Conservation (phyloP, 1,284 basidiomycete species). For the Cryptococcus sp. region DNA sequence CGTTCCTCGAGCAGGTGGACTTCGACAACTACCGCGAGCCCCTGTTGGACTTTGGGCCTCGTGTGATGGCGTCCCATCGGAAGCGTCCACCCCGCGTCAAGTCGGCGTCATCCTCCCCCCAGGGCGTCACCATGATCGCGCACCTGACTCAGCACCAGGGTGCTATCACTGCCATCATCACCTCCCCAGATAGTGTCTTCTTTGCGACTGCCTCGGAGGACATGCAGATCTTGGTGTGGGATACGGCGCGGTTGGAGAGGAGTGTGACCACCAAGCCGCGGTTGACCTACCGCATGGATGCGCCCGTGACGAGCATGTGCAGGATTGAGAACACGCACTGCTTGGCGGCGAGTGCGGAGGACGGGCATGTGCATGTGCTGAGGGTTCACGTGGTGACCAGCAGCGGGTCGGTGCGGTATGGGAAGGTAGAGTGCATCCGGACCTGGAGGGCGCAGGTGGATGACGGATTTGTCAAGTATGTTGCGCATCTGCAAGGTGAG, state of each 20-base stretch:
- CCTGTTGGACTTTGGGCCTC: slow-evolving; percentile 83
- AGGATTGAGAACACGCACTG: slow-evolving; percentile 79
- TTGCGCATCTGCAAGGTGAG: slow-evolving; percentile 39
- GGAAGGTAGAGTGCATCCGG: slow-evolving; percentile 64
- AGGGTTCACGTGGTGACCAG: slow-evolving; percentile 68
- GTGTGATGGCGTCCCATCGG: slow-evolving; percentile 69
- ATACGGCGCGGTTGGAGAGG: slow-evolving; percentile 70
- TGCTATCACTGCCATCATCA: slow-evolving; percentile 72
- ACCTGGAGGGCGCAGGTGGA: slow-evolving; percentile 25
- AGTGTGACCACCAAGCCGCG: slow-evolving; percentile 57
- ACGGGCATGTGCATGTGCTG: slow-evolving; percentile 79
- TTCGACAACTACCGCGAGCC: slow-evolving; percentile 76
- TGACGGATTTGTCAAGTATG: slow-evolving; percentile 34
- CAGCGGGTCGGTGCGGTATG: slow-evolving; percentile 67
- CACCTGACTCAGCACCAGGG: slow-evolving; percentile 82
- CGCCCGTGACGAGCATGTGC: slow-evolving; percentile 74
- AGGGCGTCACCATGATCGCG: slow-evolving; percentile 73
- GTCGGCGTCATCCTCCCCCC: slow-evolving; percentile 52
- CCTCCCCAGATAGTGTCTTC: slow-evolving; percentile 90
- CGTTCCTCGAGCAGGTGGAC: slow-evolving; percentile 82
- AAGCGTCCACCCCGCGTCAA: slow-evolving; percentile 61
- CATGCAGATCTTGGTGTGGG: slow-evolving; percentile 79
- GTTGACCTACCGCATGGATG: slow-evolving; percentile 51
- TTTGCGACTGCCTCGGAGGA: slow-evolving; percentile 88
- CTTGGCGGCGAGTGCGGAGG: slow-evolving; percentile 80